Base-by-base conservation (phyloP, 2,329 filamentous ascomycete species). In the Diaporthe helianthi region DNA sequence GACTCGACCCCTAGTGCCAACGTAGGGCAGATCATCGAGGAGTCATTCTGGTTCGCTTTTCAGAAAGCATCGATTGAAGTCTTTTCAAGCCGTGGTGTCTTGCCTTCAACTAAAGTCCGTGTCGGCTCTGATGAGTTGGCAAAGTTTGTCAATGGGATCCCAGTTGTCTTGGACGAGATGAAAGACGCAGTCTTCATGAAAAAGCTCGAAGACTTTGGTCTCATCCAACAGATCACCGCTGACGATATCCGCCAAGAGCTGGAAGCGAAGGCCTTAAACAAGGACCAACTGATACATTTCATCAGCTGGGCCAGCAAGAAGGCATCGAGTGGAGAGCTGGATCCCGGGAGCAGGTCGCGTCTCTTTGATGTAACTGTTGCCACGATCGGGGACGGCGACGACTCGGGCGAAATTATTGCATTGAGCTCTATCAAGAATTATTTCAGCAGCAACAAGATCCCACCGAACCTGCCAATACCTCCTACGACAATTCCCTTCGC, bases 11-110 rank as follows among this genome's bases (percentile, higher is more conserved):
- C 96, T 1, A 97, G 92, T 71, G 87, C 87, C 0, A 87, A 92
- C 71, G 92, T 98, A 24, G 93, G 94, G 0, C 89, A 93, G 76
- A 91, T 93, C 71, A 93, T 99, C 65, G 94, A 98, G 76, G 93
- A 98, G 79, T 93, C 94, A 0, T 99, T 99, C 78, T 99, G 96
- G 96, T 97, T 90, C 44, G 94, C 93, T 72, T 96, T 92, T 76
- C 91, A 89, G 77, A 91, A 91, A 72, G 89, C 93, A 2, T 91
- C 89, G 0, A 93, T 98, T 69, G 94, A 98, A 76, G 87, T 98
- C 8, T 90, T 97, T 73, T 98, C 94, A 1, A 97, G 92, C 24
- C 89, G 91, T 69, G 97, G 97, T 68, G 90, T 99, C 8, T 84
- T 98, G 66, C 89, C 92, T n/a, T 97, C 92, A 44, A 89, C 92